A percentile compares a stretch with the other conserved stretches of the same genome.
phyloP scores from a whole-genome alignment of 257 asterid genomes.

The Voacanga thouarsii region DNA sequence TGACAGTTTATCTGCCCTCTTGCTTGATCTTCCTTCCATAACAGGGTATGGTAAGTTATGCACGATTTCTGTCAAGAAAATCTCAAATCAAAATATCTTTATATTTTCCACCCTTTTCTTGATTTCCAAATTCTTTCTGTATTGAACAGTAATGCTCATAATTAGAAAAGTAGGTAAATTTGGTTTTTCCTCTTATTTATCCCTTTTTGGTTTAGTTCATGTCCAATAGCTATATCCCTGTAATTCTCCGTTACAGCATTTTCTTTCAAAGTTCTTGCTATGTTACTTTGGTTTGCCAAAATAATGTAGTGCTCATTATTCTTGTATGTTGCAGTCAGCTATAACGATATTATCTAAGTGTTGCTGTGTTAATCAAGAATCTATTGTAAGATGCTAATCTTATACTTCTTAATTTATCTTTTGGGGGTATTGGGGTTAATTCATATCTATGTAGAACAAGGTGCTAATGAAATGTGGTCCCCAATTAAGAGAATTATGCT shows the following conservation, averaged over 20 bases:
- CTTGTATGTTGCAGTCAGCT: not conserved
- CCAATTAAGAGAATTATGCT: not conserved
- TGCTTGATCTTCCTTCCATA: conserved; percentile 89
- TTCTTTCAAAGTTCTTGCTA: not conserved
- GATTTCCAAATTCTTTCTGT: not conserved
- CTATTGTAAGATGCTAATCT: not conserved
- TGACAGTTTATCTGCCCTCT: conserved; percentile 67
- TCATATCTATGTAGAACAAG: not conserved
- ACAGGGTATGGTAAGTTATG: conserved; percentile 82
- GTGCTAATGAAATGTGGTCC: not conserved
- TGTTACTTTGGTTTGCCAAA: not conserved
- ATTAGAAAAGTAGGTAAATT: not conserved
- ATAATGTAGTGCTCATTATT: not conserved
- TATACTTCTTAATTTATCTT: not conserved
- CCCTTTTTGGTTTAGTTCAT: not conserved
- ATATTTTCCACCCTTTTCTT: not conserved
- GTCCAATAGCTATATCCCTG: not conserved
- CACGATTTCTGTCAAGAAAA: not conserved
- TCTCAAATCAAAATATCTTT: not conserved
- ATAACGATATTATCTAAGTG: not conserved
- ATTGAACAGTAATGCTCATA: not conserved
- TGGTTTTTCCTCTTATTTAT: not conserved
- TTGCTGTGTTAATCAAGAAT: not conserved
- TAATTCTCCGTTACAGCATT: not conserved
- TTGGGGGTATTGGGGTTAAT: not conserved